These are phyloP conservation scores for Phialocephala subalpina DNA, from an alignment of 2,329 filamentous ascomycete species.

Conservation along the genomic window DNA sequence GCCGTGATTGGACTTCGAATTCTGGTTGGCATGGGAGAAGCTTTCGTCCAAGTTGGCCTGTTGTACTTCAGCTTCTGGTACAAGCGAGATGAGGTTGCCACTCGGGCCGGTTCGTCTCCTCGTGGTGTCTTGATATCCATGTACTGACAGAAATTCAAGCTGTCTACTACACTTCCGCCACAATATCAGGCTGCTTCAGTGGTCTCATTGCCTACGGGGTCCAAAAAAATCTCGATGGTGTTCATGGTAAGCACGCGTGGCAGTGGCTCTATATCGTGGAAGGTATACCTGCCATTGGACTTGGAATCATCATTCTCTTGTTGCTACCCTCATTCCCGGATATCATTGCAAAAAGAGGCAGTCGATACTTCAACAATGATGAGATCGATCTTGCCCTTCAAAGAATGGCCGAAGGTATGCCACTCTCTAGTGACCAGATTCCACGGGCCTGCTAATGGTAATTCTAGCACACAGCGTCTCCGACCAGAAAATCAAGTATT, in stretches of 20 bases:
- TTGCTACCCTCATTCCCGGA: constrained; percentile 20
- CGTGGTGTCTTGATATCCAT: not conserved
- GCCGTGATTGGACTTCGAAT: constrained; percentile 27
- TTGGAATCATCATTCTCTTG: constrained; percentile 15
- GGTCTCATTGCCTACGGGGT: constrained; percentile 61
- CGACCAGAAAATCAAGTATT: constrained; percentile 22
- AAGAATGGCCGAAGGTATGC: constrained; percentile 29
- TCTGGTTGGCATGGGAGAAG: constrained; percentile 26
- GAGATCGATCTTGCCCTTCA: constrained; percentile 29
- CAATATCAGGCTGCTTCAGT: constrained; percentile 50
- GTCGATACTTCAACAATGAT: constrained; percentile 19
- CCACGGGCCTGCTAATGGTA: not conserved
- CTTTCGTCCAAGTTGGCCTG: constrained; percentile 19
- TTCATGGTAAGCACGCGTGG: constrained; percentile 42
- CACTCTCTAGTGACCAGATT: constrained; percentile 12
- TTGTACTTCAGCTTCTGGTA: constrained; percentile 37
- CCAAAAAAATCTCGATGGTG: constrained; percentile 43
- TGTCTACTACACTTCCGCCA: constrained; percentile 23
- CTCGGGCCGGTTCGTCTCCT: constrained; percentile 28
- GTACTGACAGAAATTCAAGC: constrained; percentile 19
- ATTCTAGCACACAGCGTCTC: constrained; percentile 19
- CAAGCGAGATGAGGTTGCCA: constrained; percentile 35
- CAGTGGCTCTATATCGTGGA: constrained; percentile 41
- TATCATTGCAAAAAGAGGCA: constrained; percentile 20
- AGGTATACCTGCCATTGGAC: constrained; percentile 22